Evolutionary conservation across 495 filamentous ascomycete species (phyloP), one percentile per base, ranked within the genome.

Genomic region (Hyaloscypha hepaticicola): DNA sequence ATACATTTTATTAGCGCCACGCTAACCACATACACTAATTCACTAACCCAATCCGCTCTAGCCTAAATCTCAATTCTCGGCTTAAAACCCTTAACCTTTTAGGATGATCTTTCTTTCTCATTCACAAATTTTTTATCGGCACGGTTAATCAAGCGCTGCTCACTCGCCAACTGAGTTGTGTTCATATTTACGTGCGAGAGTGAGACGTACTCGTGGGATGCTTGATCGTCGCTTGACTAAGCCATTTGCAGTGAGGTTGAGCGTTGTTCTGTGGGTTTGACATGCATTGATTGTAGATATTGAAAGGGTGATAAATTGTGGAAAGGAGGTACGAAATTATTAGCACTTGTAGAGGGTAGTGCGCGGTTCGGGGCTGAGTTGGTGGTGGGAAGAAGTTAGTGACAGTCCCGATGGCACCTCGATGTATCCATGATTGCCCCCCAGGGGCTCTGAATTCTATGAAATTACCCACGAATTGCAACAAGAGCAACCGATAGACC

Each of bases 131-230:
- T 77, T 76, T 72, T 70, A 71, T 69, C 66, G 60, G 75, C 79
- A 82, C 77, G 73, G 76, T 77, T 74, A 82, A 81, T 81, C 79
- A 82, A 82, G 77, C 79, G 76, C 75, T 75, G 66, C 63, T 64
- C 72, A 61, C 67, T 77, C 71, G 64, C 73, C 70, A 61, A 78
- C 76, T 80, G 73, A 66, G 71, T 75, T 45, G 76, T 73, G 79
- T 77, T 82, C 80, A 82, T 77, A 80, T 80, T 78, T 78, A 73
- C 73, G 76, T 81, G 66, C 69, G 22, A 57, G 55, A 71, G 41
- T 60, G 49, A 71, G 58, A 28, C 60, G 61, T 6, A 22, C 62
- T 24, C 50, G 48, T 12, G 52, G 59, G 28, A 60, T 64, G 24
- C 14, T 38, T 52, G 29, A 57, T 53, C 60, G 63, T 53, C 60